Evolutionary conservation across 2,329 filamentous ascomycete species (phyloP).

Genomic region (Fusarium sarcochroum): DNA sequence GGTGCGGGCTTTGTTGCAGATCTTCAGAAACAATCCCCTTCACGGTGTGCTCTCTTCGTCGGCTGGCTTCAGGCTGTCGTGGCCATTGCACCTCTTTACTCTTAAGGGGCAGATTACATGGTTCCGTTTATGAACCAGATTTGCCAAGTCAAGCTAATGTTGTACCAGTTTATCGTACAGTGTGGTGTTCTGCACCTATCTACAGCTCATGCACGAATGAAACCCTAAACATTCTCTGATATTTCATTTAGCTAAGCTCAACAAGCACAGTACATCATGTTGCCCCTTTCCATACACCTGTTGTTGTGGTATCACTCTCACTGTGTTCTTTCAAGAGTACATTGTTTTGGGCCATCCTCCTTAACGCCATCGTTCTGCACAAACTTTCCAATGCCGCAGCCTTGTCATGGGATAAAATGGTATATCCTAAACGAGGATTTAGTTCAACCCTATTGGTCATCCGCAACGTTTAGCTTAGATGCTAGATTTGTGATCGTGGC

Average conservation of each 20-base stretch:
- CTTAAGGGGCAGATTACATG: not conserved
- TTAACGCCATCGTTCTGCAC: constrained; percentile 16
- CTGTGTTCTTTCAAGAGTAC: constrained; percentile 15
- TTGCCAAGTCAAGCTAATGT: not conserved
- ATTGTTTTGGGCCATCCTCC: constrained; percentile 7
- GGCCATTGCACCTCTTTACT: not conserved
- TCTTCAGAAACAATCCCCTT: not conserved
- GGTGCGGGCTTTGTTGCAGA: not conserved
- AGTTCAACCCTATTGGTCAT: constrained; percentile 13
- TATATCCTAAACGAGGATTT: not conserved
- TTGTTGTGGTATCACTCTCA: constrained; percentile 17
- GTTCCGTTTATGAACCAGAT: not conserved
- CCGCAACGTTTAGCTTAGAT: constrained; percentile 41
- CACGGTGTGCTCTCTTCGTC: not conserved
- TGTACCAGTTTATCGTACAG: not conserved
- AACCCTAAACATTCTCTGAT: not conserved
- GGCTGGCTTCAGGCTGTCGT: not conserved
- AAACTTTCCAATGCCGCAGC: constrained; percentile 7
- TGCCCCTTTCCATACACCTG: not conserved
- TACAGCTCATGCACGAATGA: not conserved
- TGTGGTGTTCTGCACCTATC: not conserved
- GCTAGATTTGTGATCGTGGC: constrained; percentile 42
- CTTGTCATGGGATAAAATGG: not conserved
- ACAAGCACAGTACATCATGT: not conserved
- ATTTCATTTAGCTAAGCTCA: constrained; percentile 6